Evolutionary conservation across 2,329 filamentous ascomycete genomes (phyloP).

Genomic region (Fusarium pseudograminearum): DNA sequence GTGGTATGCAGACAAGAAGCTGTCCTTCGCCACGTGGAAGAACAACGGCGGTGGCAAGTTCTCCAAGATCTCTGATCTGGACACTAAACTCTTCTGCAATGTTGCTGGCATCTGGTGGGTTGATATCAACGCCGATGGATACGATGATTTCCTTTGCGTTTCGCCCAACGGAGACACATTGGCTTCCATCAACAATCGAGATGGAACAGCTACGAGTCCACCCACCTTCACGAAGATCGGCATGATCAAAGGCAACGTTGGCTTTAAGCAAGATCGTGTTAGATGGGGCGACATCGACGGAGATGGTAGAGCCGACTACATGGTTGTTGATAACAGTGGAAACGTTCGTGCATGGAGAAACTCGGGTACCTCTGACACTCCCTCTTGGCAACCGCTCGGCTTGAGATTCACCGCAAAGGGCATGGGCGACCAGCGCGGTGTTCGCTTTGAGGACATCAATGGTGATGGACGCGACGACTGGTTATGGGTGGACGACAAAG

Average conservation of each 20-base stretch:
- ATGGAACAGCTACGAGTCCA: background rate
- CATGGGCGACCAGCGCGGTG: slow-evolving; percentile 39
- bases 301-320: slow-evolving; percentile 14
- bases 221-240: slow-evolving; percentile 1
- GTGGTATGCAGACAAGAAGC: background rate
- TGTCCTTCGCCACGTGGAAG: background rate
- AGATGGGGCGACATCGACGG: slow-evolving; percentile 16
- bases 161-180: background rate
- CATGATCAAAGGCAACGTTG: slow-evolving; percentile 4
- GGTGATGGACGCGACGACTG: slow-evolving; percentile 42
- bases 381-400: slow-evolving; percentile 51
- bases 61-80: background rate
- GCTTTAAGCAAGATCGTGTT: slow-evolving; percentile 4
- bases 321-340: background rate
- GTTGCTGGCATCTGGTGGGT: background rate
- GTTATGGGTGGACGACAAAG: slow-evolving; percentile 39
- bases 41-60: slow-evolving; percentile 12
- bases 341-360: slow-evolving; percentile 10
- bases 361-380: background rate
- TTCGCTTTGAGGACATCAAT: slow-evolving; percentile 44
- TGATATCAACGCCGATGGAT: background rate
- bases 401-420: slow-evolving; percentile 31
- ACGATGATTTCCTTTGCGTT: slow-evolving; percentile 8
- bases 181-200: slow-evolving; percentile 7
- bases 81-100: background rate